Evolutionary conservation across 179 eudicot genomes (phyloP).

Genomic region (Vitellaria paradoxa): DNA sequence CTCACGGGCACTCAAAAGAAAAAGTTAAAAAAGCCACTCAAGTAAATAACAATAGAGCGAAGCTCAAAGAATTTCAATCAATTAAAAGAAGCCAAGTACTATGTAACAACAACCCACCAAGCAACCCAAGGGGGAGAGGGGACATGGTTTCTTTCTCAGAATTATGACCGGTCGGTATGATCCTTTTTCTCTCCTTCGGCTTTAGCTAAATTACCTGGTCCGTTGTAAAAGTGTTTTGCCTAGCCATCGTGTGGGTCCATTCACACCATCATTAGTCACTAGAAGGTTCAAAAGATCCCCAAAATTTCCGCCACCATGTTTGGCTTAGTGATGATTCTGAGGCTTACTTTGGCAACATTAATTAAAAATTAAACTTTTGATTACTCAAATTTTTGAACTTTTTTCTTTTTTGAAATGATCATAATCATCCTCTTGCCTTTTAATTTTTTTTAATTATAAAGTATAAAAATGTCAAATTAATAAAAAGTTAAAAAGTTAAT

Average conservation of each 20-base stretch:
- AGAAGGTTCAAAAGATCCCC: not conserved
- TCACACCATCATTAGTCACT: not conserved
- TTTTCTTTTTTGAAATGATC: too few relatives aligned
- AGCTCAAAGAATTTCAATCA: conserved; percentile 1
- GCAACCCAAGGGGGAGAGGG: not conserved
- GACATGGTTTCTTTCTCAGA: not conserved
- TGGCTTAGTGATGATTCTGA: too few relatives aligned
- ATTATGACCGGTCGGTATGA: conserved; percentile 1
- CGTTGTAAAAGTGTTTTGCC: not conserved
- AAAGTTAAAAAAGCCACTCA: too few relatives aligned
- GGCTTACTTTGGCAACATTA: too few relatives aligned
- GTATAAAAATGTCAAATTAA: too few relatives aligned
- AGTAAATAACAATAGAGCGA: not conserved
- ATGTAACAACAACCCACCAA: conserved; percentile 5
- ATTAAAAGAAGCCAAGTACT: not conserved
- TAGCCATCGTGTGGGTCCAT: not conserved
- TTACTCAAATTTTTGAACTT: too few relatives aligned
- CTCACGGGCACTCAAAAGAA: too few relatives aligned
- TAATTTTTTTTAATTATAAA: too few relatives aligned
- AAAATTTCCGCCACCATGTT: not conserved
- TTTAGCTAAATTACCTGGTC: not conserved
- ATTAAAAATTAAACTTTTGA: too few relatives aligned
- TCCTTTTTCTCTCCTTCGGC: not conserved
- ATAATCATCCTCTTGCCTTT: too few relatives aligned
- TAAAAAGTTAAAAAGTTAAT: too few relatives aligned